phyloP scores from a whole-genome alignment of 2,329 filamentous ascomycete species.

The Alternaria brassicae region DNA sequence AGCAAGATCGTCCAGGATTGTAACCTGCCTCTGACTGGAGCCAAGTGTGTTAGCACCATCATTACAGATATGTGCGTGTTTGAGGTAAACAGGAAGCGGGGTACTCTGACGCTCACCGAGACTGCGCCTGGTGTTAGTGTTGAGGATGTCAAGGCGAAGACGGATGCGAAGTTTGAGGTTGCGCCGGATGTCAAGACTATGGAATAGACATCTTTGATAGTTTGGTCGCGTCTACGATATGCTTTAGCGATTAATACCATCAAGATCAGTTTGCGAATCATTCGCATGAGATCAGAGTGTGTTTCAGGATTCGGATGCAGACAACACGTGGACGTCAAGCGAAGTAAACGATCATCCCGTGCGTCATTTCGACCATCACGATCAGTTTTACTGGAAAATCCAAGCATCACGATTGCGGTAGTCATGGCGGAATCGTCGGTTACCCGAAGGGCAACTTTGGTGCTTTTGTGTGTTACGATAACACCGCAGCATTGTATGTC shows the following conservation, averaged over 20 bases:
- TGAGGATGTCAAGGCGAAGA: conserved; percentile 86
- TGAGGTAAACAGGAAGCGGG: conserved; percentile 75
- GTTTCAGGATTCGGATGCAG: not conserved
- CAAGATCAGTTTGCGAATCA: not conserved
- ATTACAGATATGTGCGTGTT: conserved; percentile 53
- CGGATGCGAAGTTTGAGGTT: conserved; percentile 81
- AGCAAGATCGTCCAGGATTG: conserved; percentile 83
- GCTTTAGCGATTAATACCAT: not conserved
- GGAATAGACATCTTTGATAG: conserved; percentile 45
- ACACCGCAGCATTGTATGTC: not conserved
- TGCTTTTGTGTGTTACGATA: not conserved
- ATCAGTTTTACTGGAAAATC: not conserved
- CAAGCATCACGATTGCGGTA: not conserved
- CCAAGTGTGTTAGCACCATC: conserved; percentile 48
- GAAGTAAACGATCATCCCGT: not conserved
- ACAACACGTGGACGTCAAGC: not conserved
- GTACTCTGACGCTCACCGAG: conserved; percentile 74
- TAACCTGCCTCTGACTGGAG: conserved; percentile 48
- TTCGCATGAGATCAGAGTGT: not conserved
- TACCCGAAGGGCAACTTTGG: not conserved
- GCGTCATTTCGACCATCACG: not conserved
- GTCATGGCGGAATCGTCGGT: not conserved
- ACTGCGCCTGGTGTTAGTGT: conserved; percentile 85
- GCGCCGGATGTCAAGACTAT: conserved; percentile 81
- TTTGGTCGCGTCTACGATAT: not conserved